Evolutionary conservation across 1,139 yeast species (phyloP).

Genomic region (Hyphopichia wangnamkhiaoensis): DNA sequence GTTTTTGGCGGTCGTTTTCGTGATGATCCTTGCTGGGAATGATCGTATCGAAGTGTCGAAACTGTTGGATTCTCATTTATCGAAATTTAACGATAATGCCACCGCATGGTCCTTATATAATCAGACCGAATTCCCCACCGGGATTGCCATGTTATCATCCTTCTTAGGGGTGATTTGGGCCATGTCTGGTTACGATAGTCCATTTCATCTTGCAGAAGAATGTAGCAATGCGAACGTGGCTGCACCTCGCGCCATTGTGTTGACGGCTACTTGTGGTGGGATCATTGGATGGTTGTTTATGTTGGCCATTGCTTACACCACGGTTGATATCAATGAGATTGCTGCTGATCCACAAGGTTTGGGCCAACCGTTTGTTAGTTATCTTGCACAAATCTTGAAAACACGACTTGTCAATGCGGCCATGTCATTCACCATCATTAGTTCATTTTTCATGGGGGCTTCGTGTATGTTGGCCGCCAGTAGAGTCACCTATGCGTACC

Average conservation of each 20-base stretch:
- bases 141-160: slow-evolving; percentile 60
- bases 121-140: slow-evolving; percentile 68
- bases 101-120: slow-evolving; percentile 62
- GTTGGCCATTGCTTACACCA: slow-evolving; percentile 66
- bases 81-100: slow-evolving; percentile 52
- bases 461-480: slow-evolving; percentile 74
- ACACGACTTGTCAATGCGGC: slow-evolving; percentile 51
- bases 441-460: slow-evolving; percentile 68
- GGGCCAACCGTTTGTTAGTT: slow-evolving; percentile 69
- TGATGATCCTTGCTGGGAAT: slow-evolving; percentile 58
- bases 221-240: slow-evolving; percentile 66
- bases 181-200: slow-evolving; percentile 75
- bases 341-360: slow-evolving; percentile 51
- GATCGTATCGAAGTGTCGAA: slow-evolving; percentile 35
- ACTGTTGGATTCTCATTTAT: slow-evolving; percentile 20
- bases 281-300: slow-evolving; percentile 62
- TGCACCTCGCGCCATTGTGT: slow-evolving; percentile 66
- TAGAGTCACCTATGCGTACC: slow-evolving; percentile 67
- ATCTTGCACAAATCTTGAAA: slow-evolving; percentile 52
- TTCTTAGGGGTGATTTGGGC: slow-evolving; percentile 74
- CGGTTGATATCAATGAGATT: slow-evolving; percentile 53
- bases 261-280: slow-evolving; percentile 66
- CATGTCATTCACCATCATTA: slow-evolving; percentile 58
- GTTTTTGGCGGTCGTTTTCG: slow-evolving; percentile 55
- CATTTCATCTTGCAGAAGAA: slow-evolving; percentile 74